A percentile compares a stretch with the other conserved stretches of the same genome.
Conservation (phyloP, 2,329 filamentous ascomycete genomes). For the Penicillium crustosum region DNA sequence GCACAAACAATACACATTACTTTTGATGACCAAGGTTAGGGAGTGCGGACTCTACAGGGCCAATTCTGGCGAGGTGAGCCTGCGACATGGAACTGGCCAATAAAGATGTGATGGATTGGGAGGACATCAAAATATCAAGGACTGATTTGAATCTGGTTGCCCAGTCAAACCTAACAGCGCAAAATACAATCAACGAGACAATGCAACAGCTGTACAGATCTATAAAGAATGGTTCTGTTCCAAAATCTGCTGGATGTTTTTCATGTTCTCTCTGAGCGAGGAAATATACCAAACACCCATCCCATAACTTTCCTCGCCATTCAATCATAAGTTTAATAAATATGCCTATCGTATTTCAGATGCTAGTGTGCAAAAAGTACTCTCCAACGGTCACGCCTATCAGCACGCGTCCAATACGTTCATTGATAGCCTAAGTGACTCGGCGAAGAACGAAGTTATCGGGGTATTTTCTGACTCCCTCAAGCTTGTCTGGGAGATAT, state of each 20-base stretch:
- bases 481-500: not conserved
- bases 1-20: too few relatives aligned
- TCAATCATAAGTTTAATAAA: not conserved
- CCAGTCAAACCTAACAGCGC: not conserved
- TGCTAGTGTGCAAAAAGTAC: not conserved
- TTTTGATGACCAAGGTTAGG: too few relatives aligned
- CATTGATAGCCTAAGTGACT: not conserved
- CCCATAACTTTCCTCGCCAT: not conserved
- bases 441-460: not conserved
- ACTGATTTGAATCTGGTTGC: too few relatives aligned
- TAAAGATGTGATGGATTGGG: too few relatives aligned
- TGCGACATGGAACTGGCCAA: too few relatives aligned
- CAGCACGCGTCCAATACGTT: not conserved
- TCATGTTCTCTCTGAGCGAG: not conserved
- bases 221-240: not conserved
- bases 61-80: too few relatives aligned
- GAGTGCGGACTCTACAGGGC: too few relatives aligned
- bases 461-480: not conserved
- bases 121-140: too few relatives aligned
- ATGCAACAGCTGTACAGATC: not conserved
- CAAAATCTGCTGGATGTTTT: not conserved
- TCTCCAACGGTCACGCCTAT: not conserved
- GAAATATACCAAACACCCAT: not conserved
- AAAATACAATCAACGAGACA: not conserved
- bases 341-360: not conserved